Percentiles rank a stretch among this genome's conserved stretches.
phyloP scores from a whole-genome alignment of 352 stramenopile genomes.

The Globisporangium iwayamae region DNA sequence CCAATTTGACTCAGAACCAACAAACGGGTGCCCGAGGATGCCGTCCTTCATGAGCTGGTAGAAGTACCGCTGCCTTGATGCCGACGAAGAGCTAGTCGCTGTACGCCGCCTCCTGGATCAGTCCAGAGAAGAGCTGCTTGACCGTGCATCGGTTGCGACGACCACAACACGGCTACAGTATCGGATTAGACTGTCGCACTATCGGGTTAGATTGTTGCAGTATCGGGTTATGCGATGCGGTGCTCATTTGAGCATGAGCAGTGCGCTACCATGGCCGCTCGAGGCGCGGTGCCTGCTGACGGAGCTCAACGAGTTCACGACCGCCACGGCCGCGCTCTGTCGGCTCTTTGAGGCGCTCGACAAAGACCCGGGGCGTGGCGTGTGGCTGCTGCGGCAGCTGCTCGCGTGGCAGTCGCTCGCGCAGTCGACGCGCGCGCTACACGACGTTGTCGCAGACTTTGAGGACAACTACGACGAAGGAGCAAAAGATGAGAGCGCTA shows the following conservation, averaged over 20 bases:
- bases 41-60: no score
- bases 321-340: slow-evolving; percentile 37
- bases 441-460: slow-evolving; percentile 34
- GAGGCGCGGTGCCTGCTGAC: slow-evolving; percentile 41
- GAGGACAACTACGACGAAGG: slow-evolving; percentile 8
- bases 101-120: no score
- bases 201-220: no score
- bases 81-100: no score
- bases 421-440: slow-evolving; percentile 21
- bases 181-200: no score
- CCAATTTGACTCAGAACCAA: no score
- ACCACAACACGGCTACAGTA: no score
- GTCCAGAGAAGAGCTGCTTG: no score
- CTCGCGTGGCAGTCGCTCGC: slow-evolving; percentile 42
- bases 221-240: no score
- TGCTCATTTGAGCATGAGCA: slow-evolving; percentile 2
- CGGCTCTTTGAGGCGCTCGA: slow-evolving; percentile 40
- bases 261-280: slow-evolving; percentile 17
- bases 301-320: slow-evolving; percentile 61
- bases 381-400: slow-evolving; percentile 34
- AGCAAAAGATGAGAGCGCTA: slow-evolving; percentile 17
- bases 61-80: no score
- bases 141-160: no score
- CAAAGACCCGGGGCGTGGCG: slow-evolving; percentile 16
- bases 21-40: no score